Base-by-base conservation (phyloP, 1,139 yeast species). In the Kodamaea arcana region DNA sequence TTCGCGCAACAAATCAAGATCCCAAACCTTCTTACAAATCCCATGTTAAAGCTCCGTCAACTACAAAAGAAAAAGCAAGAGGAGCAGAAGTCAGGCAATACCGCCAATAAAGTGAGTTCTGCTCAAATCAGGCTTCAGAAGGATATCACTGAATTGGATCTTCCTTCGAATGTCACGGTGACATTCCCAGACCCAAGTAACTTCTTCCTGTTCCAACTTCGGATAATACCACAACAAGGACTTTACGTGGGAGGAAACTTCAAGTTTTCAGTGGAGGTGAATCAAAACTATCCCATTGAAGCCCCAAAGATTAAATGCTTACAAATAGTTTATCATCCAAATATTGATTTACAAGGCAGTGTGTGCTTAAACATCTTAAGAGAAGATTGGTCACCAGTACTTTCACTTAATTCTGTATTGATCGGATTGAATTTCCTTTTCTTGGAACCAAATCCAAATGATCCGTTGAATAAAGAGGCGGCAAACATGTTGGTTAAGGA, bases 311-410 rank as follows among this genome's bases (percentile, higher is more conserved):
- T 87, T 39, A 72, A 75, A 47, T 83, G 94, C 48, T 41, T 69
- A 24, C 73, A 80, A 38, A 79, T 72, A 54, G 85, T 92, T 11
- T 92, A 85, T 59, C 98, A 92, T 55, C 98, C 98, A 13, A 92
- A 92, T 52, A 90, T 90, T 44, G 97, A 90, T 56, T 56, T 78
- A 17, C 83, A 84, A 31, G 98, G 98, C 1, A 90, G 88, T 52
- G 85, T 92, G 17, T 92, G 98, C 53, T 70, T 92, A 41, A 90
- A 92, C 55, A 88, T 92, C 29, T 66, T 92, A 41, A 67, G 97
- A 45, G 96, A 88, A 57, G 97, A 90, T 57, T 92, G 98, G 98
- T 80, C 92, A 23, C 97, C 98, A 0, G 96, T 88, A 2, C 69
- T 92, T 47, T 85, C 83, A 44, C 65, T 92, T 52, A 87, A 83